Conservation (phyloP, 441 rosid genomes). For the Eutrema salsugineum region DNA sequence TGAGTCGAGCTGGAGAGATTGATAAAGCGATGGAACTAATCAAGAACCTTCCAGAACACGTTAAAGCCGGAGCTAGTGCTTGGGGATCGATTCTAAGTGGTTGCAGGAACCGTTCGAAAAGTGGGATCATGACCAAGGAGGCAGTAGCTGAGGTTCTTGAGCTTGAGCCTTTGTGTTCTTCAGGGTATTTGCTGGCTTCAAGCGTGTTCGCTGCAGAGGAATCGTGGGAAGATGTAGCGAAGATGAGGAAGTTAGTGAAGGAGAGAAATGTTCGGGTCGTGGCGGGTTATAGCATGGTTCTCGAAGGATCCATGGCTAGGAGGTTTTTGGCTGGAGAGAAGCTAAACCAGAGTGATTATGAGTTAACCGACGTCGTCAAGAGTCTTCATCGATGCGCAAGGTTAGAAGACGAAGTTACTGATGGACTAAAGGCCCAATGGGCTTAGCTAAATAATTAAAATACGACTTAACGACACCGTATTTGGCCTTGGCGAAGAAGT, state of each 20-base stretch:
- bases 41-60: constrained; percentile 33
- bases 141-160: constrained; percentile 40
- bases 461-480: not conserved
- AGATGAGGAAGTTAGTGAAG: constrained; percentile 43
- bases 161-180: constrained; percentile 43
- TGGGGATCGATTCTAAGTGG: constrained; percentile 61
- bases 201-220: constrained; percentile 42
- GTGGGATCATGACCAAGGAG: constrained; percentile 25
- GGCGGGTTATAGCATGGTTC: constrained; percentile 51
- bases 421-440: not conserved
- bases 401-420: constrained; percentile 1
- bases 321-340: constrained; percentile 50
- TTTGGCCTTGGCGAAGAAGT: not conserved
- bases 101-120: constrained; percentile 40
- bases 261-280: constrained; percentile 37
- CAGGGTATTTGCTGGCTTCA: constrained; percentile 54
- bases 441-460: not conserved
- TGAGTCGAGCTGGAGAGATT: constrained; percentile 54
- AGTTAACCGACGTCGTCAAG: constrained; percentile 22
- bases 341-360: constrained; percentile 25
- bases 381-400: constrained; percentile 38
- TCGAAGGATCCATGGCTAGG: constrained; percentile 28
- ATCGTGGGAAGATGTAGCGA: constrained; percentile 39
- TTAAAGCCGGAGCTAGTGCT: constrained; percentile 40
- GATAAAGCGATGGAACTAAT: constrained; percentile 42